Conservation (phyloP, 1,139 yeast species). For the Debaryomyces subglobosus region DNA sequence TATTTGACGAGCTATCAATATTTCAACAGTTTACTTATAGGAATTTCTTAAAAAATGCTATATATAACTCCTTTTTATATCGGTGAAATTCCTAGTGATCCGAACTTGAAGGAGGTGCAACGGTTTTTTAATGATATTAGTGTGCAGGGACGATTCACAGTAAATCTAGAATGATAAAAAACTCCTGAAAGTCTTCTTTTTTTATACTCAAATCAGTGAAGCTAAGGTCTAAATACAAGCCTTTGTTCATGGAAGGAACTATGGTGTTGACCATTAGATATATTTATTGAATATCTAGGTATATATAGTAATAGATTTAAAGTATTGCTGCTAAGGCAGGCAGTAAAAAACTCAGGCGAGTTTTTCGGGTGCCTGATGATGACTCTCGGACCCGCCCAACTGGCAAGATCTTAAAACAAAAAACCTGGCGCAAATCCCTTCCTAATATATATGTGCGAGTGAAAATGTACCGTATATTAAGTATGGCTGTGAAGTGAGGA, state of each 20-base stretch:
- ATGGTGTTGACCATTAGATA: neutral
- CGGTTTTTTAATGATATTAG: neutral
- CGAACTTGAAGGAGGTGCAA: slow-evolving; percentile 1
- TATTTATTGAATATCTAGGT: neutral
- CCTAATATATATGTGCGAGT: neutral
- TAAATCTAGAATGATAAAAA: neutral
- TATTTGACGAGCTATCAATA: neutral
- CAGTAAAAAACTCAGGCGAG: neutral
- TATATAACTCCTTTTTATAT: neutral
- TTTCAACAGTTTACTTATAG: neutral
- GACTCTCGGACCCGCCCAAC: neutral
- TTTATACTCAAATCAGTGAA: neutral
- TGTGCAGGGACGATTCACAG: neutral
- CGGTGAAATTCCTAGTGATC: neutral
- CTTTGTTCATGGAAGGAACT: neutral
- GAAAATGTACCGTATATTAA: neutral
- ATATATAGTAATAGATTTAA: neutral
- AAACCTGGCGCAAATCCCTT: neutral
- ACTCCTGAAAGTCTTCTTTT: neutral
- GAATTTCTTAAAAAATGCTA: neutral
- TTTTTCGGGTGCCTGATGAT: neutral
- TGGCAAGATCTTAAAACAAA: neutral
- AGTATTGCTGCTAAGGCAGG: neutral
- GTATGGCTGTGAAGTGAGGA: neutral
- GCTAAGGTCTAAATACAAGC: neutral